Conservation (phyloP, 306 rosid genomes). For the Vigna hirtella region DNA sequence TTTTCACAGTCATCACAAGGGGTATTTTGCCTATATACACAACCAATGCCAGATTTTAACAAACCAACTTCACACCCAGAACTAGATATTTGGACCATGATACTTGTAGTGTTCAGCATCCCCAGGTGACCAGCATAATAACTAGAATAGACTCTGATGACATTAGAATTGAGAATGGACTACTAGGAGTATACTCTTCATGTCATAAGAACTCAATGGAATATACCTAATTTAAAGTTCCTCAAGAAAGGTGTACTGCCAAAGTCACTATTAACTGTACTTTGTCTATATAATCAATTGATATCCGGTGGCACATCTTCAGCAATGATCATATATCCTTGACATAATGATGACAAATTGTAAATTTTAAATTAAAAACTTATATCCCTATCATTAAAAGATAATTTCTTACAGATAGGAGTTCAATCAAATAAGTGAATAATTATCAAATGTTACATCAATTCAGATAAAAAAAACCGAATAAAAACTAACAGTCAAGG, state of each 20-base stretch:
- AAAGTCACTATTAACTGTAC: background rate
- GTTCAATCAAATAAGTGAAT: background rate
- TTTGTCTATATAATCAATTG: background rate
- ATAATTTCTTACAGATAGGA: background rate
- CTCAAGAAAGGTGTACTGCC: background rate
- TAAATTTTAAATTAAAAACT: background rate
- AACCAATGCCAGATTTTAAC: background rate
- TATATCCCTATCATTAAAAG: conserved; percentile 6
- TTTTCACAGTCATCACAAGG: conserved; percentile 13
- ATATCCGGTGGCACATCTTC: conserved; percentile 11
- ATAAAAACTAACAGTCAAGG: background rate
- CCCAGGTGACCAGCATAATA: background rate
- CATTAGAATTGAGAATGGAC: conserved; percentile 13
- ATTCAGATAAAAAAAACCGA: background rate
- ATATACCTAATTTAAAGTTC: background rate
- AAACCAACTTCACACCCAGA: background rate
- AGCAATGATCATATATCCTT: conserved; percentile 13
- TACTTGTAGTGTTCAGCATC: background rate
- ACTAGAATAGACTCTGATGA: background rate
- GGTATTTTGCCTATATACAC: background rate
- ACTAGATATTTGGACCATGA: background rate
- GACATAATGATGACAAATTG: background rate
- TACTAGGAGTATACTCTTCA: background rate
- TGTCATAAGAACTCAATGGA: conserved; percentile 13
- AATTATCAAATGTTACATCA: background rate